A percentile compares a stretch with the other conserved stretches of the same genome.
Evolutionary conservation across 164 flowering plant species (phyloP).

Genomic region (Platanus orientalis): DNA sequence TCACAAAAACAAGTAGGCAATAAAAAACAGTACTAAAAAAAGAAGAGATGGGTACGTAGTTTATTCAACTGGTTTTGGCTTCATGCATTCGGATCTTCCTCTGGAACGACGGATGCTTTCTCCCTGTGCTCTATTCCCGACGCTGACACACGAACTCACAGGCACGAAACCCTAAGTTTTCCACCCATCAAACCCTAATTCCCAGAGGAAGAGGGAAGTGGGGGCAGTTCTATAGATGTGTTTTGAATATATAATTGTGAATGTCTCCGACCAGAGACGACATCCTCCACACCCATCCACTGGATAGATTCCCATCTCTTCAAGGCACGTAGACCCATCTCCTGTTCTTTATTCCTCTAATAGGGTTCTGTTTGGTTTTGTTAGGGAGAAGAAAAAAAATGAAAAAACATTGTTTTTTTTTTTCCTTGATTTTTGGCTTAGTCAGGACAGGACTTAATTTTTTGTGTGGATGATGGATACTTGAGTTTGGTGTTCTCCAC

Average conservation of each 20-base stretch:
- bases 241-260: too few species aligned
- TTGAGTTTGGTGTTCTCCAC: too few species aligned
- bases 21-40: background rate
- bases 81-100: slow-evolving; percentile 9
- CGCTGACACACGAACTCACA: background rate
- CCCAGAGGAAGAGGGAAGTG: background rate
- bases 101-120: slow-evolving; percentile 3
- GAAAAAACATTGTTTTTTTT: too few species aligned
- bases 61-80: slow-evolving; percentile 17
- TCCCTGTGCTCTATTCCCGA: background rate
- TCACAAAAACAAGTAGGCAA: background rate
- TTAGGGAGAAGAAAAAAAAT: too few species aligned
- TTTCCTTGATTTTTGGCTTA: too few species aligned
- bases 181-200: slow-evolving; percentile 1
- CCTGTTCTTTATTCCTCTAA: background rate
- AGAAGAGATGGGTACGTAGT: background rate
- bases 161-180: background rate
- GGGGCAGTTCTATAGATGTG: too few species aligned
- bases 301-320: slow-evolving; percentile 5
- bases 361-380: background rate
- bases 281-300: slow-evolving; percentile 8
- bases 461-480: too few species aligned
- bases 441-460: too few species aligned
- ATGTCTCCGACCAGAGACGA: slow-evolving; percentile 7
- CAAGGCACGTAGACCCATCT: background rate